Evolutionary conservation across 2,329 filamentous ascomycete species (phyloP).

Genomic region (Aspergillus texensis): DNA sequence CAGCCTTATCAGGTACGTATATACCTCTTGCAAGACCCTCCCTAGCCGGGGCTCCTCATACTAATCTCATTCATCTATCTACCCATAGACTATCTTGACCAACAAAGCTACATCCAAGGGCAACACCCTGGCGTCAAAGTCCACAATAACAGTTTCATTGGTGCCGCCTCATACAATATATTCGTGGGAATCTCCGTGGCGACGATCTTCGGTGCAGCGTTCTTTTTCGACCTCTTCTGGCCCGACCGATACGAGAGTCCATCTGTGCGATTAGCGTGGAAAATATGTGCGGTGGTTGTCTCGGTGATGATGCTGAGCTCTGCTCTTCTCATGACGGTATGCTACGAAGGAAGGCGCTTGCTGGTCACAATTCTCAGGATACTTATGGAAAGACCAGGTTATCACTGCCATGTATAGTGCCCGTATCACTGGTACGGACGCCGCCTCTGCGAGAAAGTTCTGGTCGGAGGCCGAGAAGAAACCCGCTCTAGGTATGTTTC

Average conservation of each 20-base stretch:
- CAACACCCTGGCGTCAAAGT: constrained; percentile 46
- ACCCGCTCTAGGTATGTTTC: background rate
- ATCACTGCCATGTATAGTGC: background rate
- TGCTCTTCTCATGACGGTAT: constrained; percentile 31
- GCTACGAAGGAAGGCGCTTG: background rate
- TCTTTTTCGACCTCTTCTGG: constrained; percentile 67
- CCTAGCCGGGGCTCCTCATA: too few species aligned
- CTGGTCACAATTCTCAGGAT: too few species aligned
- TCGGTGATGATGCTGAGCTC: constrained; percentile 48
- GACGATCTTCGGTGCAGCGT: constrained; percentile 60
- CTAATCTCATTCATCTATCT: too few species aligned
- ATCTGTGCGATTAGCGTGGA: constrained; percentile 58
- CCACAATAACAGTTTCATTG: constrained; percentile 60
- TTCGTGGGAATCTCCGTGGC: constrained; percentile 61
- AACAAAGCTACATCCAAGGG: constrained; percentile 51
- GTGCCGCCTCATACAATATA: constrained; percentile 60
- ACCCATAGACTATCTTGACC: constrained; percentile 55
- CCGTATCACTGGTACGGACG: background rate
- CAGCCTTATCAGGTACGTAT: constrained; percentile 54
- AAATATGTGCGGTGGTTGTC: constrained; percentile 53
- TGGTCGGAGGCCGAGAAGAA: background rate
- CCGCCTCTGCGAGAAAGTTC: background rate
- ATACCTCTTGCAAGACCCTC: too few species aligned
- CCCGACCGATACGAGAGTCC: constrained; percentile 55
- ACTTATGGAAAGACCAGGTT: background rate